Base-by-base conservation (phyloP, 1,284 basidiomycete genomes). In the Leccinum fuscescens region DNA sequence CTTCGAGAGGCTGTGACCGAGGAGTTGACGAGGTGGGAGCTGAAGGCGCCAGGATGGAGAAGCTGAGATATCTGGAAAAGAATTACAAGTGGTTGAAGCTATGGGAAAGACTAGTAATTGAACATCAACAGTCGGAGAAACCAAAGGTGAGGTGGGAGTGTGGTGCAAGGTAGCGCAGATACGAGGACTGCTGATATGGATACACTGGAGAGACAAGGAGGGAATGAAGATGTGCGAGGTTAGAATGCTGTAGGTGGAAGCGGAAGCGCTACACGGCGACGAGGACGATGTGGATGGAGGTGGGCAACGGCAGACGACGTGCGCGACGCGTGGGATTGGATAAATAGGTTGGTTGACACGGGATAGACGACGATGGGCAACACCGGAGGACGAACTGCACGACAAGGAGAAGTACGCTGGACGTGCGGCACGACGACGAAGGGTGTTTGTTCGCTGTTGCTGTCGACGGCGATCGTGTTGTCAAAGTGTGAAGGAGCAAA, bases 11-110 rank as follows among this genome's bases (percentile, higher is more conserved):
- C 76, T 76, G 71, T 72, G 74, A 69, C 69, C 72, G 71, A 66
- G 80, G 77, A 65, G 81, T 77, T 69, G 86, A 79, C 76, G 82
- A 85, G 82, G 85, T 72, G 64, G 74, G 69, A 67, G 80, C 76
- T 67, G 80, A 78, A 71, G 86, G 77, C 76, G 86, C 86, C 88
- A 90, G 86, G 74, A 71, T 86, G 82, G 78, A 81, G 78, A 79
- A 75, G 64, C 11, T 70, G 66, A 63, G 65, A 66, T 35, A 57
- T 61, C 39, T 50, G 67, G 61, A 58, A 58, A 67, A 64, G 59
- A 65, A 72, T 71, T 71, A 72, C 70, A 71, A 61, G 65, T 61
- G 60, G 64, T 66, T 70, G 65, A 59, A 66, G 67, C 49, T 69
- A 70, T 69, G 69, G 67, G 63, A 65, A 66, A 67, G 65, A 71